Evolutionary conservation across 805 yeast genomes (phyloP).

Genomic region (Blastobotrys parvus): DNA sequence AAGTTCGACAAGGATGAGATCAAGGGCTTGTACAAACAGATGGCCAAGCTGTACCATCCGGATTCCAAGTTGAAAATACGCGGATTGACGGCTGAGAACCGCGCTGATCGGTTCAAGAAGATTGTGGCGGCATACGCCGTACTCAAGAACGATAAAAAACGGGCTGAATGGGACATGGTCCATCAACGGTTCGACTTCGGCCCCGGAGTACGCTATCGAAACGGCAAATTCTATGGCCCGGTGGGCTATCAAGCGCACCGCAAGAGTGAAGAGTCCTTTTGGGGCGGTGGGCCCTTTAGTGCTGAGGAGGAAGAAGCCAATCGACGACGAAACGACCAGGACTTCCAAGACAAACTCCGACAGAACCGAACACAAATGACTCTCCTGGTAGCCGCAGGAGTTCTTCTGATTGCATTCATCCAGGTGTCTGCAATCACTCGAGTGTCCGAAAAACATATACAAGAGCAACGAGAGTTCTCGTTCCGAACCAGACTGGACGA

Average conservation of each 20-base stretch:
- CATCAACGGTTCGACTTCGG: background rate
- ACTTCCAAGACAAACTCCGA: conserved; percentile 33
- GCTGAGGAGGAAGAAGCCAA: conserved; percentile 41
- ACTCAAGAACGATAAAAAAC: conserved; percentile 38
- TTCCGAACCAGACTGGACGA: conserved; percentile 28
- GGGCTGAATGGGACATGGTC: conserved; percentile 36
- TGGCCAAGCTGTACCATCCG: conserved; percentile 78
- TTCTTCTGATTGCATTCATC: conserved; percentile 31
- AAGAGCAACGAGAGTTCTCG: conserved; percentile 31
- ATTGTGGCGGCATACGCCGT: conserved; percentile 53
- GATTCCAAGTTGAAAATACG: conserved; percentile 37
- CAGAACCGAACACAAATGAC: conserved; percentile 35
- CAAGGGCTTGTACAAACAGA: conserved; percentile 44
- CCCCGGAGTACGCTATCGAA: background rate
- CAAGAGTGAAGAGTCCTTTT: conserved; percentile 38
- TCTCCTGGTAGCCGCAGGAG: conserved; percentile 34
- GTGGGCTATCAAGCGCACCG: background rate
- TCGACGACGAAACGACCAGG: conserved; percentile 26
- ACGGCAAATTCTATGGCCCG: conserved; percentile 1
- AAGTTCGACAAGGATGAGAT: conserved; percentile 33
- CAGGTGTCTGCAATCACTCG: conserved; percentile 30
- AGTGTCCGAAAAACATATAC: conserved; percentile 17
- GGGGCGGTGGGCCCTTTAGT: conserved; percentile 53
- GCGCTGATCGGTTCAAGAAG: conserved; percentile 44
- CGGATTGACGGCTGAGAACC: conserved; percentile 32